phyloP scores from a whole-genome alignment of 2,329 filamentous ascomycete genomes.

The Alternaria sp. region DNA sequence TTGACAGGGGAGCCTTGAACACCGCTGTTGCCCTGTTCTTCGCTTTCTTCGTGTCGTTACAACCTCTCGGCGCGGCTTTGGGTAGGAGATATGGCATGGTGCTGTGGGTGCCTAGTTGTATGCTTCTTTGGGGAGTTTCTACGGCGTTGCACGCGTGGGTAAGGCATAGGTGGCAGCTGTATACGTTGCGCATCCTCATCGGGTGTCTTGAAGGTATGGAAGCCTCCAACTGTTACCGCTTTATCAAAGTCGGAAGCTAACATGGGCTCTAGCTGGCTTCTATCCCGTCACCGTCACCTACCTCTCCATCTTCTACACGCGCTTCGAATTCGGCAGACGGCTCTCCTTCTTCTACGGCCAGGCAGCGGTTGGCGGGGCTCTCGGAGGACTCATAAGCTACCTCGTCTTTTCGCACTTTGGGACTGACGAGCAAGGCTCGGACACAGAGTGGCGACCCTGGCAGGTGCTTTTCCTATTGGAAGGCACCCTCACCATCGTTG shows the following conservation, averaged over 20 bases:
- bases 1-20: conserved; percentile 63
- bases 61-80: conserved; percentile 66
- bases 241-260: conserved; percentile 25
- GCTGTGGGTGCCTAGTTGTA: conserved; percentile 65
- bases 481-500: conserved; percentile 57
- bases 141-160: conserved; percentile 61
- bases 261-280: conserved; percentile 59
- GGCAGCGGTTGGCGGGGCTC: conserved; percentile 63
- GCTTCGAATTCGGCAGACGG: conserved; percentile 64
- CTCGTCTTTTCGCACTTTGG: conserved; percentile 58
- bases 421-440: conserved; percentile 23
- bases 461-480: conserved; percentile 62
- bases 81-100: conserved; percentile 65
- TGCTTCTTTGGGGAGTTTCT: conserved; percentile 63
- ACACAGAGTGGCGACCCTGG: conserved; percentile 57
- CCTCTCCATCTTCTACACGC: conserved; percentile 66
- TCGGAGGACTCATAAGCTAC: conserved; percentile 64
- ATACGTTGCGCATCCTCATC: conserved; percentile 56
- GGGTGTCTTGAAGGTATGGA: conserved; percentile 57
- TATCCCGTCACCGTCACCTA: conserved; percentile 68
- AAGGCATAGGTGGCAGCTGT: conserved; percentile 58
- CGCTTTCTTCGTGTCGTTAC: conserved; percentile 65
- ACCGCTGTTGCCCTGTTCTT: conserved; percentile 66
- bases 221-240: neutral
- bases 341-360: conserved; percentile 66